These are phyloP conservation scores for Paraphaeosphaeria sporulosa DNA, from an alignment of 2,329 filamentous ascomycete species.

Conservation along the genomic window DNA sequence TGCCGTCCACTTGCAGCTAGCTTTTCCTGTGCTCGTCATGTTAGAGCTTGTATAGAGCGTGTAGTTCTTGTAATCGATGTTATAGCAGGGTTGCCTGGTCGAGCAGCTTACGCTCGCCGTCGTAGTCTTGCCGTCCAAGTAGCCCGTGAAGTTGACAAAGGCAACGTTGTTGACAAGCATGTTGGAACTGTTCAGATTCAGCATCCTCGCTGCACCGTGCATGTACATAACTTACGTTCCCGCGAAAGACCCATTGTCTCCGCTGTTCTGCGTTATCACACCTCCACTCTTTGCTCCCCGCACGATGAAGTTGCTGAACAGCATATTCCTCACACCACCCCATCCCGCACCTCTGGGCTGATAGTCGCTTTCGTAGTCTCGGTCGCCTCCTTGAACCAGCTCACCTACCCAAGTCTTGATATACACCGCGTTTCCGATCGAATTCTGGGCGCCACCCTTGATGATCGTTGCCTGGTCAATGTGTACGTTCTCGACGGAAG, in stretches of 20 bases:
- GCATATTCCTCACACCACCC: conserved; percentile 60
- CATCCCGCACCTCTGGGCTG: conserved; percentile 62
- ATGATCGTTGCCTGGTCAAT: conserved; percentile 54
- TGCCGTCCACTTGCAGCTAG: conserved; percentile 48
- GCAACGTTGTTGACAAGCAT: conserved; percentile 60
- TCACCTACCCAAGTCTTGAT: conserved; percentile 66
- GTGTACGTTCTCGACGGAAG: conserved; percentile 58
- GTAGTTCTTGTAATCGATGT: conserved; percentile 57
- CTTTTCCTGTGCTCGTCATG: conserved; percentile 40
- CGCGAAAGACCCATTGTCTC: conserved; percentile 57
- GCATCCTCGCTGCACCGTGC: neutral
- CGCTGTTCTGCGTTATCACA: conserved; percentile 57
- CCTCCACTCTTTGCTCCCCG: conserved; percentile 55
- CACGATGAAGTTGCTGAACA: conserved; percentile 61
- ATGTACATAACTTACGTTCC: conserved; percentile 52
- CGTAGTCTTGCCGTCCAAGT: conserved; percentile 45
- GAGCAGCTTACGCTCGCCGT: conserved; percentile 58
- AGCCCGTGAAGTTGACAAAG: conserved; percentile 62
- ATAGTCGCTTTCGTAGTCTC: conserved; percentile 57
- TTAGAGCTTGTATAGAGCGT: conserved; percentile 44
- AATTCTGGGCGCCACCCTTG: conserved; percentile 57
- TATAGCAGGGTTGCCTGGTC: conserved; percentile 58
- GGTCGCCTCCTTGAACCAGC: conserved; percentile 50
- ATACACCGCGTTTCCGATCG: conserved; percentile 51
- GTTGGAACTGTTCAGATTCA: conserved; percentile 28